Conservation (phyloP, 495 filamentous ascomycete species). For the Lophiotrema nucula region DNA sequence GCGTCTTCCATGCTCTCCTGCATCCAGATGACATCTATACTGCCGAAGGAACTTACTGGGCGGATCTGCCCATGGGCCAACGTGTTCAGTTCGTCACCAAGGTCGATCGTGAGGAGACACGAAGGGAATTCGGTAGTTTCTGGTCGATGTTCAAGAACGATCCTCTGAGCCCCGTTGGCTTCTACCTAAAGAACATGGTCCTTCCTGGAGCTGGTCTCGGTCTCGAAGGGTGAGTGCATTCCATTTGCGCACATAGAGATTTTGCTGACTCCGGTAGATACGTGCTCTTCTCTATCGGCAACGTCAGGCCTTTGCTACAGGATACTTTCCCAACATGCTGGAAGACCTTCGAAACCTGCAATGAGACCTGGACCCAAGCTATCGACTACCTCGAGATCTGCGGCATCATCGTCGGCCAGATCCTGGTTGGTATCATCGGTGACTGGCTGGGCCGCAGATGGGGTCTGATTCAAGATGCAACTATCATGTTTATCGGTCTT, state of each 20-base stretch:
- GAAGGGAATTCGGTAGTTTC: constrained; percentile 61
- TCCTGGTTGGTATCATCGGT: constrained; percentile 65
- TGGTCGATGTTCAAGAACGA: constrained; percentile 77
- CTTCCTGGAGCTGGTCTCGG: constrained; percentile 84
- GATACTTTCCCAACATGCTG: constrained; percentile 72
- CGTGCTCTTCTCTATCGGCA: constrained; percentile 92
- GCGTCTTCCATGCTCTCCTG: constrained; percentile 70
- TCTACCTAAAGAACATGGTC: constrained; percentile 83
- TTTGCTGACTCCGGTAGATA: constrained; percentile 49
- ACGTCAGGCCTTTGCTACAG: constrained; percentile 73
- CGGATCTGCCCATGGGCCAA: constrained; percentile 67
- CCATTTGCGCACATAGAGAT: not conserved
- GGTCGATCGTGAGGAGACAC: constrained; percentile 63
- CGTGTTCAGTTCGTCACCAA: constrained; percentile 69
- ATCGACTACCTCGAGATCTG: constrained; percentile 82
- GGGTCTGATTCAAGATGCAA: constrained; percentile 89
- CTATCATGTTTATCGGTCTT: constrained; percentile 86
- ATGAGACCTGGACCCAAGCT: constrained; percentile 69
- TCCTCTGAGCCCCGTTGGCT: constrained; percentile 73
- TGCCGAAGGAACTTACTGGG: constrained; percentile 81
- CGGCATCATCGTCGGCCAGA: constrained; percentile 78
- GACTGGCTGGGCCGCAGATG: constrained; percentile 75
- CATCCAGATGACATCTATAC: constrained; percentile 83
- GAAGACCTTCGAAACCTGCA: constrained; percentile 62
- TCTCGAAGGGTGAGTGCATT: constrained; percentile 68